phyloP scores from a whole-genome alignment of 202 grass and related monocot genomes.

The Thinopyrum obtusiflorum region DNA sequence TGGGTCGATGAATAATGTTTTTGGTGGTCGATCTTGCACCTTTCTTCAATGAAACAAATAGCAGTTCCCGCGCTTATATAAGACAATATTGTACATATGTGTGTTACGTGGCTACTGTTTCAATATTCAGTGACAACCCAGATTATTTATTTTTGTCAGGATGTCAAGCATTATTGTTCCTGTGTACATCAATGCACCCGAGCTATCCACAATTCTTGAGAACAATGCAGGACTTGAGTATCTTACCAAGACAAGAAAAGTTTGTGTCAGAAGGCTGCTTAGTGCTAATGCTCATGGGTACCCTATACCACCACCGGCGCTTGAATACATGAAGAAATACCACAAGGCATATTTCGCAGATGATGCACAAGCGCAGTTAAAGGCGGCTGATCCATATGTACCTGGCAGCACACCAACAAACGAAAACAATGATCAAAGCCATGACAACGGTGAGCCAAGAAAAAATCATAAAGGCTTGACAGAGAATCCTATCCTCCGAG shows the following conservation, averaged over 20 bases:
- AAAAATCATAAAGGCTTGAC: not conserved
- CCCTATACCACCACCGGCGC: not conserved
- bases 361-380: not conserved
- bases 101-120: not conserved
- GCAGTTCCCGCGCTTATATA: not conserved
- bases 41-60: not conserved
- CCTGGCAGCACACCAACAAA: not conserved
- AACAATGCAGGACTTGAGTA: not conserved
- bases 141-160: not conserved
- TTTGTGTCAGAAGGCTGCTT: not conserved
- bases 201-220: not conserved
- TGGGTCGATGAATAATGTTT: not conserved
- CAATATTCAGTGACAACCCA: not conserved
- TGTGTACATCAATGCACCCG: not conserved
- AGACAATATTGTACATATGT: not conserved
- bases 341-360: not conserved
- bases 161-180: not conserved
- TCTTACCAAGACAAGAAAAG: not conserved
- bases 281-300: not conserved
- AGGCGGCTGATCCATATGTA: not conserved
- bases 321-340: not conserved
- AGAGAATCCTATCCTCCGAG: not conserved
- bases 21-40: not conserved
- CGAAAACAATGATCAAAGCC: not conserved
- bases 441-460: not conserved